Evolutionary conservation across 306 rosid genomes (phyloP).

Genomic region (Rosa persica): DNA sequence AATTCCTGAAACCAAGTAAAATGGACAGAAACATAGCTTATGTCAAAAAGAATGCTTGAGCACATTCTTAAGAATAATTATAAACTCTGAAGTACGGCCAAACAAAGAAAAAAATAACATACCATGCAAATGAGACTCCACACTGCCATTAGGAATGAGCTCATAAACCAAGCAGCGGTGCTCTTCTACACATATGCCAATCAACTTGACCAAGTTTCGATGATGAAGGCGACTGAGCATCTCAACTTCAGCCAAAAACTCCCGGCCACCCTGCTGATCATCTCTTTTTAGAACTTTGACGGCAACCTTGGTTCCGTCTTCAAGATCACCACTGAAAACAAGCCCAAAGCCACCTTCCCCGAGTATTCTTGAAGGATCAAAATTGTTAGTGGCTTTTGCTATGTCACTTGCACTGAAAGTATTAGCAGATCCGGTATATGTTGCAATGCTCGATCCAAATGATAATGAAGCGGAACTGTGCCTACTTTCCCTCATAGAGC

Average conservation of each 20-base stretch:
- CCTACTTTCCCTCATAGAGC: conserved; percentile 55
- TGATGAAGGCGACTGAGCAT: conserved; percentile 99
- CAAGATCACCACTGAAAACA: conserved; percentile 80
- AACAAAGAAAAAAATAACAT: conserved; percentile 17
- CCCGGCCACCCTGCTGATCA: conserved; percentile 96
- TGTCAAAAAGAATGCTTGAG: conserved; percentile 21
- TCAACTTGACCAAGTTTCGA: conserved; percentile 89
- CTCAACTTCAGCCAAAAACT: conserved; percentile 95
- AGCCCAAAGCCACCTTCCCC: conserved; percentile 99
- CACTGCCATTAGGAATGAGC: conserved; percentile 94
- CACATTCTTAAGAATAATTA: neutral
- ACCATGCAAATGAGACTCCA: conserved; percentile 98
- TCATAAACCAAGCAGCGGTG: conserved; percentile 90
- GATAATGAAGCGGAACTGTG: conserved; percentile 68
- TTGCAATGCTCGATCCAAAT: conserved; percentile 78
- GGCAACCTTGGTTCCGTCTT: conserved; percentile 78
- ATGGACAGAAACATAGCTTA: neutral
- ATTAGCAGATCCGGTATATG: conserved; percentile 84
- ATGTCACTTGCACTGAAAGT: conserved; percentile 73
- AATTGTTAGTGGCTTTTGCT: conserved; percentile 70
- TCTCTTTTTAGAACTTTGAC: conserved; percentile 91
- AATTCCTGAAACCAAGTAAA: conserved; percentile 51
- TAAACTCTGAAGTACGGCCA: conserved; percentile 11
- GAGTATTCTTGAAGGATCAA: conserved; percentile 61
- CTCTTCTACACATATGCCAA: conserved; percentile 82